Evolutionary conservation across 257 asterid genomes (phyloP).

Genomic region (Nicotiana tomentosiformis): DNA sequence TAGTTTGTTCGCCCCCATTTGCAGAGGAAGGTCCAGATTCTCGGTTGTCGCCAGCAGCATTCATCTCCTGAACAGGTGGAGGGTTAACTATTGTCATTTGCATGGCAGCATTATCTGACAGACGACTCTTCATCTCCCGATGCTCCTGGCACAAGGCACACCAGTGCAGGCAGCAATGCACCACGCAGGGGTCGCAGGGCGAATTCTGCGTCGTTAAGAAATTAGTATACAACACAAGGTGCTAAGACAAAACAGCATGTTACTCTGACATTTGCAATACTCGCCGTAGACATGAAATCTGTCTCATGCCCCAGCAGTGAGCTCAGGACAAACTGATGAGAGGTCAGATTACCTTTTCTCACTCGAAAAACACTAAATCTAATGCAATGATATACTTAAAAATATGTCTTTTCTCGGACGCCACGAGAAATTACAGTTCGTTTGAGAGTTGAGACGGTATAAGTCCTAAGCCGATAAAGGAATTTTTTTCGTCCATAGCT

Average conservation of each 20-base stretch:
- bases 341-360: not conserved
- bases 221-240: not conserved
- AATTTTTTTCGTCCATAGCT: not conserved
- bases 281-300: not conserved
- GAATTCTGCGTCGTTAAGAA: slow-evolving; percentile 54
- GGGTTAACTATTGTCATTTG: slow-evolving; percentile 91
- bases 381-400: not conserved
- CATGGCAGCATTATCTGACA: slow-evolving; percentile 49
- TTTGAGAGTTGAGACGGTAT: not conserved
- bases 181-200: slow-evolving; percentile 95
- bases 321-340: not conserved
- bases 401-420: not conserved
- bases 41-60: slow-evolving; percentile 21
- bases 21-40: slow-evolving; percentile 41
- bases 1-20: slow-evolving; percentile 42
- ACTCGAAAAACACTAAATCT: not conserved
- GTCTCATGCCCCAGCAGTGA: not conserved
- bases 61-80: slow-evolving; percentile 81
- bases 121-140: slow-evolving; percentile 85
- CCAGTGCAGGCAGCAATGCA: slow-evolving; percentile 95
- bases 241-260: not conserved
- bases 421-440: not conserved
- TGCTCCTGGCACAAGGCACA: slow-evolving; percentile 99
- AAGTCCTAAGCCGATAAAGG: not conserved
- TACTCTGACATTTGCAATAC: not conserved